Base-by-base conservation (phyloP, 2,329 filamentous ascomycete species). In the Calonectria pseudoturangicola region DNA sequence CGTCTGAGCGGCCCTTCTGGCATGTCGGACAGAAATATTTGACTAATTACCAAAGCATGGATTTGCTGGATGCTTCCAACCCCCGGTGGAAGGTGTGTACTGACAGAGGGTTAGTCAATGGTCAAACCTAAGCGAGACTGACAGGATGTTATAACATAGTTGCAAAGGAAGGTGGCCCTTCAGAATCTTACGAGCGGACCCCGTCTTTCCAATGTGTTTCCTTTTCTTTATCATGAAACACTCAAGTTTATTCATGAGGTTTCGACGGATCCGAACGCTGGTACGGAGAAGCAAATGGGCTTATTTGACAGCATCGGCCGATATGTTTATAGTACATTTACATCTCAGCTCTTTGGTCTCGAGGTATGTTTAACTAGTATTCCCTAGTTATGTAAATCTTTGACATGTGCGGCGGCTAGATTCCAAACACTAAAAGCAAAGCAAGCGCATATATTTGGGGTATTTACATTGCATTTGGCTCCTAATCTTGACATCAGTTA, bases 61-160 rank as follows among this genome's bases (percentile, higher is more conserved):
- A 50, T 27, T 21, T 50, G 13, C 16, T 50, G 47, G 47, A 50
- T 27, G 47, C 47, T 15, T 27, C 21, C 27, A 50, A 50, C 15
- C 47, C 47, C 47, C 21, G 21, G n/a, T 50, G 47, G 47, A 50
- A 50, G 47, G 47, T 50, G n/a, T 27, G 47, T 50, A 50, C 13
- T 27, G 9, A 27, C 12, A 27, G 21, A 36, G 2, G 47, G 21
- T 50, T 50, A 10, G 33, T 12, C 10, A 36, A 36, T 36, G 12
- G 33, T 9, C 33, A 9, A 36, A 12, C 10, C 2, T 36, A 12
- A 36, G 10, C 33, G 10, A 36, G 7, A 36, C 10, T 36, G 10
- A 36, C 47, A 27, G 6, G 15, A 27, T 15, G 4, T 27, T 27
- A 50, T 21, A 21, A 21, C 25, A 21, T 18, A 50, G 47, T 15